Base-by-base conservation (phyloP, 768 basidiomycete genomes). In the Lactifluus rugatus region DNA sequence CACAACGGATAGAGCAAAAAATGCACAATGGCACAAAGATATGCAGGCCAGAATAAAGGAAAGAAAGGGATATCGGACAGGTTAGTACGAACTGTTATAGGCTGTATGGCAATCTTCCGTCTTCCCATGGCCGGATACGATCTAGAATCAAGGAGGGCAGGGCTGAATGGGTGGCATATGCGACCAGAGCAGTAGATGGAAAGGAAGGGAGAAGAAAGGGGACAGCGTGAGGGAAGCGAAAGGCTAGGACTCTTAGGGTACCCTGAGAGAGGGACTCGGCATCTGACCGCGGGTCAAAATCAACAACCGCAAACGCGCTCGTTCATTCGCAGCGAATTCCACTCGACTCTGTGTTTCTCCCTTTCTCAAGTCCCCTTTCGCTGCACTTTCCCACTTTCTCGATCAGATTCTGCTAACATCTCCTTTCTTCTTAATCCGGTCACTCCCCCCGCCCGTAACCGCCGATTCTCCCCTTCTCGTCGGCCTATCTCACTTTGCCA, bases 101-200 rank as follows among this genome's bases (percentile, higher is more conserved):
- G 85, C 70, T 86, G 84, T 46, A 88, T 88, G 74, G 87, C 86
- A 66, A 88, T 88, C 76, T 88, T 88, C 75, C 86, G 74, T 70
- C 86, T 74, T 62, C 86, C 86, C 86, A 85, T 85, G 58, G 1
- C 31, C 54, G 62, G 42, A 31, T 42, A 51, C 23, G 34, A 41
- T 14, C 8, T n/a, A 36, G 60, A 36, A 45, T 56, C 50, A 50
- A 47, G 26, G 16, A 62, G 53, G 49, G 17, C 19, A 25, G 39
- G 31, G 19, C 6, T 57, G 41, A 42, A 34, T 28, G 49, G 56
- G 2, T 36, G 25, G 52, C 58, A 60, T 49, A 50, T 54, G 57
- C 23, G 48, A 48, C 28, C 41, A 16, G 36, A 5, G n/a, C 32
- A 17, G 51, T 37, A 47, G 42, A 52, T 36, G 54, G n/a, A 57